Evolutionary conservation across 495 filamentous ascomycete species (phyloP).

Genomic region (Trichoderma asperelloides): DNA sequence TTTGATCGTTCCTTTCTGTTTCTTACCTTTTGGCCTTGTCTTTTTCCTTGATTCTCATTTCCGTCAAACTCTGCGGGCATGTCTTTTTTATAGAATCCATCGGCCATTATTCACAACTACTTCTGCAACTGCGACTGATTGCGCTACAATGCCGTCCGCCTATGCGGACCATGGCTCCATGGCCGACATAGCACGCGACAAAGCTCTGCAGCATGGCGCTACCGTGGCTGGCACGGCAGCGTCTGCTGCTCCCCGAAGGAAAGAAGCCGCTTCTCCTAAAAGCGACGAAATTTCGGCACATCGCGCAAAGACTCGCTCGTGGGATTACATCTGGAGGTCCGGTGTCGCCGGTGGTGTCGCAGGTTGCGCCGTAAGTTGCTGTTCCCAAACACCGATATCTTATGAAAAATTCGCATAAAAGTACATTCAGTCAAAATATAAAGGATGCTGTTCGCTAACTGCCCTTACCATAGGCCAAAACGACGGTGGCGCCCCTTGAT

Average conservation of each 20-base stretch:
- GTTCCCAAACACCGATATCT: background rate
- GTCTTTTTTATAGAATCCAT: background rate
- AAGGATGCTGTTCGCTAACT: conserved; percentile 1
- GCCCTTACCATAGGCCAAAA: conserved; percentile 63
- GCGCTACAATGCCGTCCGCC: conserved; percentile 35
- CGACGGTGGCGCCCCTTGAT: conserved; percentile 89
- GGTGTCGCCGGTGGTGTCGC: conserved; percentile 82
- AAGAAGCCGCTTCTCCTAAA: conserved; percentile 21
- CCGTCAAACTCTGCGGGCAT: background rate
- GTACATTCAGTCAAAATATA: background rate
- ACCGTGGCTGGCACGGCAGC: background rate
- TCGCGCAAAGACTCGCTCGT: conserved; percentile 43
- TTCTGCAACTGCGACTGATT: background rate
- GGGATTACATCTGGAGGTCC: conserved; percentile 73
- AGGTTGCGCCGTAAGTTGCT: conserved; percentile 65
- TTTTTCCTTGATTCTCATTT: background rate
- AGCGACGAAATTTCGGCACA: conserved; percentile 30
- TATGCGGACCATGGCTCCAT: conserved; percentile 40
- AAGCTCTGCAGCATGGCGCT: conserved; percentile 23
- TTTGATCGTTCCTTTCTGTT: background rate
- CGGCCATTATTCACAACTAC: background rate
- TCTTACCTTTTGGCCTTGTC: background rate
- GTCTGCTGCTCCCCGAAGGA: background rate
- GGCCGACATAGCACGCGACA: conserved; percentile 31
- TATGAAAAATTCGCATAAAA: background rate